Evolutionary conservation across 345 rosid species (phyloP).

Genomic region (Boechera retrofracta): DNA sequence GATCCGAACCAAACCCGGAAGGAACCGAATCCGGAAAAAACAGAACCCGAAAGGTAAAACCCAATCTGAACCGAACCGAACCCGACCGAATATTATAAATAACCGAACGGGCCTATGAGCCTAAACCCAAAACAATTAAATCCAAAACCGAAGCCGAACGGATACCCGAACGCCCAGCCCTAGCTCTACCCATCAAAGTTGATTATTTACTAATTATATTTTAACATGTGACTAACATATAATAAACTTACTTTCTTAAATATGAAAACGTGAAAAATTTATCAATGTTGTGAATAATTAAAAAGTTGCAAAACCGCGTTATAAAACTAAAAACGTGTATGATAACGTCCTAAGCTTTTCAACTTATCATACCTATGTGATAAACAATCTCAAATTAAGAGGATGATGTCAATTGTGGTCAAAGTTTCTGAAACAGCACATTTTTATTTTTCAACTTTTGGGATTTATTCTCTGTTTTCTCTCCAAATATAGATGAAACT

Average conservation of each 20-base stretch:
- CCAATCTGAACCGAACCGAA: too few relatives aligned
- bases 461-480: slow-evolving; percentile 8
- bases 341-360: background rate
- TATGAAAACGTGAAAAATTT: background rate
- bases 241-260: background rate
- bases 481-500: slow-evolving; percentile 15
- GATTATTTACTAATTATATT: background rate
- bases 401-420: slow-evolving; percentile 4
- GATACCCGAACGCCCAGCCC: too few relatives aligned
- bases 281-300: background rate
- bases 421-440: slow-evolving; percentile 30
- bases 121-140: too few relatives aligned
- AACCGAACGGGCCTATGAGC: too few relatives aligned
- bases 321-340: background rate
- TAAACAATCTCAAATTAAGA: slow-evolving; percentile 11
- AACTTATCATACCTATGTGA: background rate
- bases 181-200: background rate
- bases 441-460: slow-evolving; percentile 9
- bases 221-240: background rate
- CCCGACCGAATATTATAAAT: too few relatives aligned
- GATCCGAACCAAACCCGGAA: too few relatives aligned
- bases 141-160: too few relatives aligned
- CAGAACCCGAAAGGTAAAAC: too few relatives aligned
- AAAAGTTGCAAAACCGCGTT: background rate
- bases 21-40: too few relatives aligned